Percentiles rank a stretch among this genome's conserved stretches.
Evolutionary conservation across 225 moss, liverwort and hornwort species (phyloP).

Genomic region (Pseudisothecium myosuroides): DNA sequence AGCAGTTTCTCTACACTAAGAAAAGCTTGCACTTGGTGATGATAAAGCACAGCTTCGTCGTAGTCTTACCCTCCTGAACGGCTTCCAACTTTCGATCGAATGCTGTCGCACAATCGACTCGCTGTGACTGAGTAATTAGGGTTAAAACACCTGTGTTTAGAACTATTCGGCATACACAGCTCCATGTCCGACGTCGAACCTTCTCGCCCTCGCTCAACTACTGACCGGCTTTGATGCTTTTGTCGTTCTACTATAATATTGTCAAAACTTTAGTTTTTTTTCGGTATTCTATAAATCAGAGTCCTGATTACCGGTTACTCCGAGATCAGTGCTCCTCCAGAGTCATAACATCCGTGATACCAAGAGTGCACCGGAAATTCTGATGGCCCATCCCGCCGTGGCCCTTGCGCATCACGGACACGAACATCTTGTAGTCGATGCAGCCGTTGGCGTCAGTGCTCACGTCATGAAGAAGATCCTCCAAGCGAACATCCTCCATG

Average conservation of each 20-base stretch:
- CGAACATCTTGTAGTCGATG: constrained; percentile 76
- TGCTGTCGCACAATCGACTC: constrained; percentile 2
- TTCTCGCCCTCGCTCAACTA: constrained; percentile 8
- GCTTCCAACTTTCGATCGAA: constrained; percentile 26
- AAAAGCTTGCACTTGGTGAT: constrained; percentile 3
- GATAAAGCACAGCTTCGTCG: constrained; percentile 12
- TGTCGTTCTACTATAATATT: neutral
- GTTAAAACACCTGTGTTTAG: neutral
- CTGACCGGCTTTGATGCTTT: constrained; percentile 27
- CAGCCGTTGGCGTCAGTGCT: constrained; percentile 56
- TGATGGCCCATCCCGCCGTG: constrained; percentile 38
- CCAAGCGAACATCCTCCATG: constrained; percentile 49
- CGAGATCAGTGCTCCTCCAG: constrained; percentile 13
- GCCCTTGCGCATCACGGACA: constrained; percentile 74
- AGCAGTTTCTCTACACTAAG: neutral
- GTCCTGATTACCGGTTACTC: constrained; percentile 7
- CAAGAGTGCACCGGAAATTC: constrained; percentile 25
- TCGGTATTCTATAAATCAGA: neutral
- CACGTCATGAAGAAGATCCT: constrained; percentile 56
- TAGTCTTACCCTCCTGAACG: constrained; percentile 13
- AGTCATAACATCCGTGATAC: constrained; percentile 21
- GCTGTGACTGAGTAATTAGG: constrained; percentile 11
- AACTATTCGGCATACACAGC: constrained; percentile 10
- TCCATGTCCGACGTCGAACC: constrained; percentile 27
- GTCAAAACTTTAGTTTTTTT: constrained; percentile 1